Evolutionary conservation across 495 filamentous ascomycete genomes (phyloP).

Genomic region (Daldinia concentrica): DNA sequence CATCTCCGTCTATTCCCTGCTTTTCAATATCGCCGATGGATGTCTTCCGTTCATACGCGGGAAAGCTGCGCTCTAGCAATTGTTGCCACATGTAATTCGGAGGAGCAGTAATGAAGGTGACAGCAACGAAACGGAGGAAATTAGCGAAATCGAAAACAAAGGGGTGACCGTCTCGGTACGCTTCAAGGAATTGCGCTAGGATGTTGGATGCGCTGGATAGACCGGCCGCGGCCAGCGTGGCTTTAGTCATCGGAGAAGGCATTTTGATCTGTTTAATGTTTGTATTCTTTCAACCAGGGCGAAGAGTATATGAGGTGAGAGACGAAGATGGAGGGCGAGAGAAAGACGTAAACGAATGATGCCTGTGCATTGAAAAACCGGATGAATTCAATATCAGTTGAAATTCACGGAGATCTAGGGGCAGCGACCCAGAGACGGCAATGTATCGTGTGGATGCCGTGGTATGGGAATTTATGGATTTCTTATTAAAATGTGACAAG

Average conservation of each 20-base stretch:
- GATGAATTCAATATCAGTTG: conserved; percentile 27
- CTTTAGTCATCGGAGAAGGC: conserved; percentile 47
- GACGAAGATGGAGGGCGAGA: conserved; percentile 7
- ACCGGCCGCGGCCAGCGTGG: conserved; percentile 45
- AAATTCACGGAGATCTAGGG: conserved; percentile 14
- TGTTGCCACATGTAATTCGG: conserved; percentile 50
- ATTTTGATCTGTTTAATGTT: conserved; percentile 24
- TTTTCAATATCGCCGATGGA: conserved; percentile 40
- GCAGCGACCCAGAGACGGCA: background rate
- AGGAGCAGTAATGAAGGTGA: conserved; percentile 44
- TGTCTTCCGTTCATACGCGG: conserved; percentile 42
- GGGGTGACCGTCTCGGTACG: conserved; percentile 42
- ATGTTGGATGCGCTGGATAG: conserved; percentile 46
- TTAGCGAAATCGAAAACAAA: conserved; percentile 43
- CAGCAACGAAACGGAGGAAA: conserved; percentile 46
- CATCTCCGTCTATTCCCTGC: conserved; percentile 24
- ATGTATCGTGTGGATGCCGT: conserved; percentile 16
- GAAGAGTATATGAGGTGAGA: conserved; percentile 16
- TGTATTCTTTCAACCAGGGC: conserved; percentile 26
- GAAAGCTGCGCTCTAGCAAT: conserved; percentile 46
- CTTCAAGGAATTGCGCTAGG: conserved; percentile 46
- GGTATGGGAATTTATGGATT: conserved; percentile 20
- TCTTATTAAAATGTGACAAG: conserved; percentile 38
- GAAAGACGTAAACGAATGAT: conserved; percentile 24
- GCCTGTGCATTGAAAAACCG: conserved; percentile 32